Conservation (phyloP, 2,329 filamentous ascomycete genomes). For the Alternaria sp. region DNA sequence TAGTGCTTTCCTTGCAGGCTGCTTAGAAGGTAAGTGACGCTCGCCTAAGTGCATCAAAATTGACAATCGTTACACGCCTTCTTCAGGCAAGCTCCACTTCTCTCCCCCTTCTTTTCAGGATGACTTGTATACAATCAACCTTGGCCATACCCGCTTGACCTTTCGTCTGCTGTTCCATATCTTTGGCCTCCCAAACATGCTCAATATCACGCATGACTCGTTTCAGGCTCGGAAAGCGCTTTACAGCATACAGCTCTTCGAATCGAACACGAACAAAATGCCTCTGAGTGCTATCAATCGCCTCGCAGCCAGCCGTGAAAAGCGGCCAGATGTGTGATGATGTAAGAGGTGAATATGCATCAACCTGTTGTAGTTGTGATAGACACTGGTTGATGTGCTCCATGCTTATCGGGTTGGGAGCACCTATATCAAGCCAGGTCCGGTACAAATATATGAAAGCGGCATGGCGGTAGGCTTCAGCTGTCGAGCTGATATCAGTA, state of each 20-base stretch:
- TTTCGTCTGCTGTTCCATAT: constrained; percentile 30
- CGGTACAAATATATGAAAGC: constrained; percentile 47
- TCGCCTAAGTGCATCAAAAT: not conserved
- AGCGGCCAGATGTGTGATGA: constrained; percentile 45
- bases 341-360: constrained; percentile 32
- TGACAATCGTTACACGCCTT: not conserved
- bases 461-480: constrained; percentile 42
- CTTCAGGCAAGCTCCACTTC: constrained; percentile 41
- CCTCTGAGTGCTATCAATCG: constrained; percentile 28
- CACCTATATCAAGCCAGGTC: constrained; percentile 42
- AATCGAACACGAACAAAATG: constrained; percentile 39
- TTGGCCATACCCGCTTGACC: constrained; percentile 37
- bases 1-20: too few relatives aligned
- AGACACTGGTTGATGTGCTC: constrained; percentile 40
- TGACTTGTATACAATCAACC: constrained; percentile 46
- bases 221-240: constrained; percentile 36
- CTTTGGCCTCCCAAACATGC: constrained; percentile 41
- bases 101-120: constrained; percentile 31
- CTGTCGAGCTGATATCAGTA: constrained; percentile 32
- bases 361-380: constrained; percentile 23
- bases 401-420: constrained; percentile 40
- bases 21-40: too few relatives aligned
- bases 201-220: constrained; percentile 41
- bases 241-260: constrained; percentile 31
- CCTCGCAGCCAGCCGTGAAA: constrained; percentile 44